Evolutionary conservation across 257 asterid species (phyloP).

Genomic region (Solanum appendiculatum): DNA sequence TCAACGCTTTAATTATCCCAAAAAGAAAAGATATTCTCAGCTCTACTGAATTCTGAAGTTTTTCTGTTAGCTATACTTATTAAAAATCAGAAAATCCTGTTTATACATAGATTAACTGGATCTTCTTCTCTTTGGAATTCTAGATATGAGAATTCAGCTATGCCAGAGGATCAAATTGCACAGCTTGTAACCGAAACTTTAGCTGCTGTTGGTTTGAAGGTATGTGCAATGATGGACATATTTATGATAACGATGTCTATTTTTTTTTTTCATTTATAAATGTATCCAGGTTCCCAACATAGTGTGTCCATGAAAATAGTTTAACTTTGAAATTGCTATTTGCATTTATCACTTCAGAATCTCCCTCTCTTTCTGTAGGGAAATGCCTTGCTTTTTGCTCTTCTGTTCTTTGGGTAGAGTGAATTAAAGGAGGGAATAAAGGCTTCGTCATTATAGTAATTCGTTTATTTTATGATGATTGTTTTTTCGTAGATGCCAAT

Average conservation of each 20-base stretch:
- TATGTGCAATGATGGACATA: conserved; percentile 15
- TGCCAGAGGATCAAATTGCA: conserved; percentile 78
- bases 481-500: conserved; percentile 1
- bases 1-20: neutral
- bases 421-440: neutral
- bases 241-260: neutral
- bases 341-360: neutral
- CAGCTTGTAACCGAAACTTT: conserved; percentile 86
- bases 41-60: neutral
- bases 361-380: neutral
- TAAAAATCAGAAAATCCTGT: neutral
- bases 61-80: neutral
- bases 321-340: neutral
- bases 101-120: neutral
- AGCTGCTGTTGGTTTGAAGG: conserved; percentile 99
- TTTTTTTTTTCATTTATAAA: neutral
- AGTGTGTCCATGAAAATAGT: neutral
- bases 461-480: neutral
- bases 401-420: neutral
- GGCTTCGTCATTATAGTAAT: neutral
- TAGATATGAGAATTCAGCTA: conserved; percentile 89
- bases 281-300: neutral
- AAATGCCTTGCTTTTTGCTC: neutral
- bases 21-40: neutral
- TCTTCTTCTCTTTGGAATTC: conserved; percentile 2